phyloP scores from a whole-genome alignment of 495 filamentous ascomycete genomes.

The Penicillium cinerascens region DNA sequence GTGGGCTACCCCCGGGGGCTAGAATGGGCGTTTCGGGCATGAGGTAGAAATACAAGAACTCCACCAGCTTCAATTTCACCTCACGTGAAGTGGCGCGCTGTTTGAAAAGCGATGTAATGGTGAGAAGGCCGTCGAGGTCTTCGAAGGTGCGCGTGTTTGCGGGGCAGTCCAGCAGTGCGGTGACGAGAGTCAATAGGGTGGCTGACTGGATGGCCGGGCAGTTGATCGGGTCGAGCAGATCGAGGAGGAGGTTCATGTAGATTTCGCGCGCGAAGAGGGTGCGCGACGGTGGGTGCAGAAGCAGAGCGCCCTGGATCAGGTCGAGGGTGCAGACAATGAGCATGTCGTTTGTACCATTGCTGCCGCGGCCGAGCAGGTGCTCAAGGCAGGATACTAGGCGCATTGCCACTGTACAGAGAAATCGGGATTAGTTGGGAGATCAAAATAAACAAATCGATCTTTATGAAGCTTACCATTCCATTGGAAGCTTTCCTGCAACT shows the following conservation, averaged over 20 bases:
- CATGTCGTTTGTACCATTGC: slow-evolving; percentile 79
- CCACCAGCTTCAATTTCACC: slow-evolving; percentile 88
- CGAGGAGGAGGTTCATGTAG: slow-evolving; percentile 94
- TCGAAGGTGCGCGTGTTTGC: slow-evolving; percentile 89
- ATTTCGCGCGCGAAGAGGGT: slow-evolving; percentile 82
- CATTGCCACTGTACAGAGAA: slow-evolving; percentile 60
- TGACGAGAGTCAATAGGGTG: slow-evolving; percentile 84
- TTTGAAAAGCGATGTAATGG: slow-evolving; percentile 92
- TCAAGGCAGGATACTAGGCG: slow-evolving; percentile 85
- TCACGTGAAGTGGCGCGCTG: slow-evolving; percentile 73
- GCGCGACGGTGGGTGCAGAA: slow-evolving; percentile 91
- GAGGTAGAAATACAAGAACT: slow-evolving; percentile 97
- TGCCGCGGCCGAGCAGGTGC: slow-evolving; percentile 74
- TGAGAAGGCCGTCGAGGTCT: slow-evolving; percentile 84
- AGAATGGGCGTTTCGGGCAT: slow-evolving; percentile 79
- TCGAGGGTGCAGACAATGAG: slow-evolving; percentile 86
- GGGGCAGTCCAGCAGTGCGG: slow-evolving; percentile 77
- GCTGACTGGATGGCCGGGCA: slow-evolving; percentile 87
- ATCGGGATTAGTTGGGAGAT: background rate
- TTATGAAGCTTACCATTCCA: slow-evolving; percentile 69
- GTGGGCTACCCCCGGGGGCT: slow-evolving; percentile 22
- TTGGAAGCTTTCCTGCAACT: slow-evolving; percentile 93
- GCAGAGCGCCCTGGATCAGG: slow-evolving; percentile 82
- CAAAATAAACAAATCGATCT: background rate
- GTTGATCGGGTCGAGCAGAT: slow-evolving; percentile 90